Evolutionary conservation across 2,329 filamentous ascomycete species (phyloP).

Genomic region (Claviceps sp.): DNA sequence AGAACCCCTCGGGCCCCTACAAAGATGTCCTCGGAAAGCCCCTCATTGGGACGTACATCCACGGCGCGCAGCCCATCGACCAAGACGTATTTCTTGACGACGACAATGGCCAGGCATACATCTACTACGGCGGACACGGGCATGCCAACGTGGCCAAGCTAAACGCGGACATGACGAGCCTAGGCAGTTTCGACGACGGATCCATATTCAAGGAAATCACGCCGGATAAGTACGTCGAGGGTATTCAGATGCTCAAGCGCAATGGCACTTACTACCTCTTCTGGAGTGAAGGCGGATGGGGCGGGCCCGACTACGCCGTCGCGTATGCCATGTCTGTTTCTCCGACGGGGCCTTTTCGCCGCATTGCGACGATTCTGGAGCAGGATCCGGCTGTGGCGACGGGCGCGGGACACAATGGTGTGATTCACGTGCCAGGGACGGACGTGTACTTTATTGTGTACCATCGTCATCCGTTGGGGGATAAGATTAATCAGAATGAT

Average conservation of each 20-base stretch:
- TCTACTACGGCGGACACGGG: slow-evolving; percentile 27
- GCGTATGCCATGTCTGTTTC: slow-evolving; percentile 29
- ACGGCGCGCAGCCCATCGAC: slow-evolving; percentile 33
- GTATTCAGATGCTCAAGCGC: slow-evolving; percentile 31
- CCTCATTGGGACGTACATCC: slow-evolving; percentile 24
- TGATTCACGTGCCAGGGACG: slow-evolving; percentile 29
- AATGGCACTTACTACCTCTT: slow-evolving; percentile 32
- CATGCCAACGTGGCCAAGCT: slow-evolving; percentile 28
- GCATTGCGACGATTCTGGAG: slow-evolving; percentile 25
- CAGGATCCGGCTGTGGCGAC: slow-evolving; percentile 28
- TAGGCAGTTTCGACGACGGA: slow-evolving; percentile 27
- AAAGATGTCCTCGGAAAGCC: slow-evolving; percentile 20
- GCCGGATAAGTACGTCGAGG: slow-evolving; percentile 23
- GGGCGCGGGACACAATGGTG: slow-evolving; percentile 29
- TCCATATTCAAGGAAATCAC: slow-evolving; percentile 29
- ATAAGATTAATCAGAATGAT: slow-evolving; percentile 29
- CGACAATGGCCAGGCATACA: slow-evolving; percentile 25
- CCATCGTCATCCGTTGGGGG: slow-evolving; percentile 29
- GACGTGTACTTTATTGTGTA: slow-evolving; percentile 36
- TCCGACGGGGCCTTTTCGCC: slow-evolving; percentile 27
- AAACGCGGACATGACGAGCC: slow-evolving; percentile 27
- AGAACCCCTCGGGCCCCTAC: slow-evolving; percentile 22
- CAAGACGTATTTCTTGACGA: slow-evolving; percentile 28
- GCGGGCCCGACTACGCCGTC: slow-evolving; percentile 31
- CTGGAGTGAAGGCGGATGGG: slow-evolving; percentile 34